Conservation (phyloP, 2,329 filamentous ascomycete species). For the Aspergillus fumigatus region DNA sequence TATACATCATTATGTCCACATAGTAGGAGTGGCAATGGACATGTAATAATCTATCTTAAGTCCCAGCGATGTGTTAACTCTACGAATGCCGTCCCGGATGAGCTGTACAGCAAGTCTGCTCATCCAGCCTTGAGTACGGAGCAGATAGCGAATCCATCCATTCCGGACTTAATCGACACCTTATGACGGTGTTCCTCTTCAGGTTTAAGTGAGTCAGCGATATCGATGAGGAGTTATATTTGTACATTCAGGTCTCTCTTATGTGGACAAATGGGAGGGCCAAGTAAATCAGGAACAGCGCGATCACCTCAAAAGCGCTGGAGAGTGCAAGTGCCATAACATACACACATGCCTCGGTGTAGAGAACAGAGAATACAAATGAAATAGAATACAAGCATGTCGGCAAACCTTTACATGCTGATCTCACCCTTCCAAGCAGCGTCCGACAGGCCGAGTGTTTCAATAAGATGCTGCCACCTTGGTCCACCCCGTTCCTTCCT, state of each 20-base stretch:
- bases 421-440: conserved; percentile 92
- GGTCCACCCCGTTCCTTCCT: conserved; percentile 85
- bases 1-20: neutral
- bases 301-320: neutral
- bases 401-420: conserved; percentile 50
- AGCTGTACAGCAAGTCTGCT: neutral
- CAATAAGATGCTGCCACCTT: conserved; percentile 80
- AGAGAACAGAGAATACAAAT: conserved; percentile 3
- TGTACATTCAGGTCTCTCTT: neutral
- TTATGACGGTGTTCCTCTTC: neutral
- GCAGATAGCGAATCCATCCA: neutral
- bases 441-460: conserved; percentile 78
- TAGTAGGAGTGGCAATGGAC: neutral
- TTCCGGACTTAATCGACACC: neutral
- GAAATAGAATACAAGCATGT: conserved; percentile 13
- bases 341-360: conserved; percentile 15
- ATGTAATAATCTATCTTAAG: neutral
- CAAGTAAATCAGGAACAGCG: neutral
- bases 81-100: neutral
- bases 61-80: neutral
- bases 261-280: neutral
- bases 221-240: neutral
- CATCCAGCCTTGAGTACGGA: neutral
- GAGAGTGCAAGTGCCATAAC: conserved; percentile 8
- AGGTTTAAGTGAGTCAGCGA: neutral